Percentiles rank a stretch among this genome's conserved stretches.
phyloP scores from a whole-genome alignment of 164 flowering plant genomes.

The Sextonia rubra region DNA sequence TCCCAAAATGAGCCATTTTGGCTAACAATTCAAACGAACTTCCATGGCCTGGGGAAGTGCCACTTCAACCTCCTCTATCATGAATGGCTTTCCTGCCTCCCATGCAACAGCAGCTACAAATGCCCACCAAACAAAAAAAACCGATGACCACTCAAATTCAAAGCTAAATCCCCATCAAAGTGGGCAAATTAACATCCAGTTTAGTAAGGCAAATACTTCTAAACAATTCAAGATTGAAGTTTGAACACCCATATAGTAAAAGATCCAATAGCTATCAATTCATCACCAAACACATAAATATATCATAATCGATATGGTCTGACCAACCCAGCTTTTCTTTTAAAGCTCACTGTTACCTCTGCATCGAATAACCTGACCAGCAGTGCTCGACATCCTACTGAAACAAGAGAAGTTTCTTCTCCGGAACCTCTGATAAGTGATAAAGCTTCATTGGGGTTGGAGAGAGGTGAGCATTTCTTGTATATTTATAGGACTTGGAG shows the following conservation, averaged over 20 bases:
- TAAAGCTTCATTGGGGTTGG: no score
- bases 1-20: no score
- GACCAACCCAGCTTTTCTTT: background rate
- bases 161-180: background rate
- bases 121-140: background rate
- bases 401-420: no score
- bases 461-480: no score
- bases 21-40: slow-evolving; percentile 36
- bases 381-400: background rate
- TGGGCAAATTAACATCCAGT: background rate
- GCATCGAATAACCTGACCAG: slow-evolving; percentile 9
- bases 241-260: background rate
- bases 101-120: slow-evolving; percentile 47
- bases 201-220: background rate
- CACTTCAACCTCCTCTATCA: slow-evolving; percentile 51
- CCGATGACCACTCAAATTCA: background rate
- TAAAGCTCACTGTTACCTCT: background rate
- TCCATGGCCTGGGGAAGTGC: slow-evolving; percentile 43
- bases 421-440: no score
- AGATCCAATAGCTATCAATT: background rate
- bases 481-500: no score
- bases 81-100: slow-evolving; percentile 54
- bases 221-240: background rate
- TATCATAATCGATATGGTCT: background rate
- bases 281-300: background rate